Base-by-base conservation (phyloP, 768 basidiomycete species). In the Collybia sordida region DNA sequence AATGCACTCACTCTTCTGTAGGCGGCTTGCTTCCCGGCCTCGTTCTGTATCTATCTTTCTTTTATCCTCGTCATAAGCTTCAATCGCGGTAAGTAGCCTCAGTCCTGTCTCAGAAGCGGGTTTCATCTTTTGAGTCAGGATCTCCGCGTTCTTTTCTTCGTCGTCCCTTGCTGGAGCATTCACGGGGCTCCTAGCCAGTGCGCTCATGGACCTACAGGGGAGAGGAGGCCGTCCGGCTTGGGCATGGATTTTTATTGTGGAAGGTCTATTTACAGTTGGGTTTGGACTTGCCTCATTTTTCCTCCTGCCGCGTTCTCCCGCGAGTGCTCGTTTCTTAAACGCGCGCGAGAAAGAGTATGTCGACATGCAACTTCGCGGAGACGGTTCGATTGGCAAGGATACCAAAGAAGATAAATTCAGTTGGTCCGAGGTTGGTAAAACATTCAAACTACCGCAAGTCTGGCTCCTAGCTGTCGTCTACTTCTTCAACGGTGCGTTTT, bases 161-260 rank as follows among this genome's bases (percentile, higher is more conserved):
- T 42, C 66, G 3, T 66, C 67, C n/a, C 61, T 73, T 6, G 66
- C 76, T 0, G 76, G 75, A 11, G 71, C 73, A 0, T 75, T 77
- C 56, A 72, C 71, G 18, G 79, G 80, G 39, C 67, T 81, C 3
- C 68, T 82, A 24, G 78, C 79, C 3, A 55, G 72, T 24, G 75
- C 66, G 2, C 77, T 82, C 49, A 59, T 67, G 39, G 60, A 75
- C n/a, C 72, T 82, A 68, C 56, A 78, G 44, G 75, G 75, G 12
- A 60, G 67, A 12, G 66, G 66, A 5, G 71, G 73, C 2, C 67
- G 65, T 50, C 62, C 70, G 5, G 78, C 75, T 7, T 80, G 78
- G 79, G 64, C 69, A 27, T 80, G 73, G 77, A 68, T 77, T 43
- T 73, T 74, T 54, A 72, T 74, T 35, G 21, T 72, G 18, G 79